phyloP scores from a whole-genome alignment of 345 rosid species.

The Nephelium lappaceum region DNA sequence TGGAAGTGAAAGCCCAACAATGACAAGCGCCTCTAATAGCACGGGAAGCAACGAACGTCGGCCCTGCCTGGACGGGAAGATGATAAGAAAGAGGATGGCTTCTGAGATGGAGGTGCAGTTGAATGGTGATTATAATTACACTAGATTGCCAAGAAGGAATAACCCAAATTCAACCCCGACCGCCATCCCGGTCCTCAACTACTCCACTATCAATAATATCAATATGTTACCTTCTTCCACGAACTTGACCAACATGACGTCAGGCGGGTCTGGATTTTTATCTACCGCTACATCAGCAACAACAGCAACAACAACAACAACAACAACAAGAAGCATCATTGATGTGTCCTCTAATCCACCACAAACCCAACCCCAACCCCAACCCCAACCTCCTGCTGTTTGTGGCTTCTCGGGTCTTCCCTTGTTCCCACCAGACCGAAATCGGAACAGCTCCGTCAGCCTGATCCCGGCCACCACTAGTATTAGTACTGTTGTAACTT shows the following conservation, averaged over 20 bases:
- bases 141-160: conserved; percentile 42
- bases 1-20: conserved; percentile 1
- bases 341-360: background rate
- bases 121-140: conserved; percentile 28
- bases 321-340: conserved; percentile 5
- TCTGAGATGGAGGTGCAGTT: conserved; percentile 63
- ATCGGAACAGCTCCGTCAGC: background rate
- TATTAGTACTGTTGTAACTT: background rate
- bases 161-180: conserved; percentile 31
- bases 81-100: conserved; percentile 86
- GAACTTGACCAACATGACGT: conserved; percentile 54
- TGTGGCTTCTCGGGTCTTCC: conserved; percentile 96
- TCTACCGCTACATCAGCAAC: conserved; percentile 37
- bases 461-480: background rate
- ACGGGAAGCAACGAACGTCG: conserved; percentile 9
- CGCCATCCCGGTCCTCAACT: conserved; percentile 41
- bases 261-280: conserved; percentile 48
- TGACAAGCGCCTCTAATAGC: conserved; percentile 24
- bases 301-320: conserved; percentile 26
- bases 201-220: conserved; percentile 51
- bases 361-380: conserved; percentile 8
- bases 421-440: conserved; percentile 69
- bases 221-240: conserved; percentile 36
- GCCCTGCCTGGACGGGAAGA: conserved; percentile 29
- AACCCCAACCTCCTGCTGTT: conserved; percentile 58